Conservation (phyloP, 179 eudicot species). For the Beta macrorhiza region DNA sequence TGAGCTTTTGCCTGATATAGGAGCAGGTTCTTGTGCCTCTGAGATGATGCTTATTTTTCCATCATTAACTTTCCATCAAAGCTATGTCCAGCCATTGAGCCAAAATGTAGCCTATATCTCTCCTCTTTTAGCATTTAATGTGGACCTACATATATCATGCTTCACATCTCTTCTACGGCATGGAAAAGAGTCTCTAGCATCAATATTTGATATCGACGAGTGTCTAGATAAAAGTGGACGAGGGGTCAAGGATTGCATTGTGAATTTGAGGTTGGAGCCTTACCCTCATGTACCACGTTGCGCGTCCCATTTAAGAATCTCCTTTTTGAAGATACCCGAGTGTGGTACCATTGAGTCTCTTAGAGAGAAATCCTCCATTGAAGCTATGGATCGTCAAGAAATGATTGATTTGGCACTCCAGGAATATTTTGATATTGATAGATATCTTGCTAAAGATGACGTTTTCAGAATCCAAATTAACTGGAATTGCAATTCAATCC, state of each 20-base stretch:
- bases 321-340: slow-evolving; percentile 91
- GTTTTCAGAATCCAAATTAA: slow-evolving; percentile 65
- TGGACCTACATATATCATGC: slow-evolving; percentile 76
- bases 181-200: slow-evolving; percentile 61
- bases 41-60: slow-evolving; percentile 61
- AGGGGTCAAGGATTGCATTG: slow-evolving; percentile 33
- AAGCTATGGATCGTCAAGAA: slow-evolving; percentile 78
- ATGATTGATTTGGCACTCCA: slow-evolving; percentile 82
- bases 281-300: slow-evolving; percentile 60
- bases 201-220: slow-evolving; percentile 54
- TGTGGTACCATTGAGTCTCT: slow-evolving; percentile 78
- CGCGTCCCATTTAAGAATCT: slow-evolving; percentile 83
- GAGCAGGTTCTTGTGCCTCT: slow-evolving; percentile 31
- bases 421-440: slow-evolving; percentile 66
- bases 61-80: slow-evolving; percentile 42
- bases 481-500: slow-evolving; percentile 80
- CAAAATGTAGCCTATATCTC: slow-evolving; percentile 71
- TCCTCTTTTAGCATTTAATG: slow-evolving; percentile 79
- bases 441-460: slow-evolving; percentile 80
- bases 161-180: slow-evolving; percentile 61
- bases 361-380: slow-evolving; percentile 59
- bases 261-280: slow-evolving; percentile 58
- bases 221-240: slow-evolving; percentile 33
- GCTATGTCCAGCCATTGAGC: slow-evolving; percentile 26
- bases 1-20: slow-evolving; percentile 27